These are phyloP conservation scores for Suillus discolor DNA, from an alignment of 768 basidiomycete species.

Conservation along the genomic window DNA sequence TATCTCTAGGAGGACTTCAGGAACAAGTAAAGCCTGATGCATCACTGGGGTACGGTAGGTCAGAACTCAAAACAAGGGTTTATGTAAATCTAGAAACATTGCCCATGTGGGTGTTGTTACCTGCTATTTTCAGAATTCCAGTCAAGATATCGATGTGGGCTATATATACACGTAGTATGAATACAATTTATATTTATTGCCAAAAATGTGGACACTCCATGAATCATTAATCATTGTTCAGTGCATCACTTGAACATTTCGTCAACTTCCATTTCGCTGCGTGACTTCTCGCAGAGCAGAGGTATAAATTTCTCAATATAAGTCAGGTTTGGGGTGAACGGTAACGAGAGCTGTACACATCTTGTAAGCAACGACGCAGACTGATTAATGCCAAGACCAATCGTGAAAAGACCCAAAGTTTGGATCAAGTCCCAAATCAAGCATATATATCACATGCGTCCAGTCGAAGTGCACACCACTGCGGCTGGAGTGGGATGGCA, in stretches of 20 bases:
- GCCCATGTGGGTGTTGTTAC: background rate
- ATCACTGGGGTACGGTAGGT: background rate
- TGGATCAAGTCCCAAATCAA: conserved; percentile 11
- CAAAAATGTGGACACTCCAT: background rate
- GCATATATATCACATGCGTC: conserved; percentile 52
- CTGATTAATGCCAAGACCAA: too few species aligned
- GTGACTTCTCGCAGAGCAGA: too few species aligned
- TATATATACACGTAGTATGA: background rate
- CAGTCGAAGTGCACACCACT: conserved; percentile 71
- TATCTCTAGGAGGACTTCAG: background rate
- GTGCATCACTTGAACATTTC: background rate
- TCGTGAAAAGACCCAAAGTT: background rate
- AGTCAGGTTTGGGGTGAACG: background rate
- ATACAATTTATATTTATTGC: background rate
- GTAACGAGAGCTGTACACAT: background rate
- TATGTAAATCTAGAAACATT: too few species aligned
- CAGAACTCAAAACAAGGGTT: too few species aligned
- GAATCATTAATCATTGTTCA: too few species aligned
- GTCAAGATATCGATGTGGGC: background rate
- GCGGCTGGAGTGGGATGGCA: conserved; percentile 65
- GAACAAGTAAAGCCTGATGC: background rate
- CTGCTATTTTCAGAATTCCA: too few species aligned
- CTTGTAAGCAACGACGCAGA: background rate
- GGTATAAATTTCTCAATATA: too few species aligned
- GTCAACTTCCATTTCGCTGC: too few species aligned